A percentile compares a stretch with the other conserved stretches of the same genome.
These are phyloP conservation scores for Eucalyptus brandiana DNA, from an alignment of 345 rosid species.

Conservation along the genomic window DNA sequence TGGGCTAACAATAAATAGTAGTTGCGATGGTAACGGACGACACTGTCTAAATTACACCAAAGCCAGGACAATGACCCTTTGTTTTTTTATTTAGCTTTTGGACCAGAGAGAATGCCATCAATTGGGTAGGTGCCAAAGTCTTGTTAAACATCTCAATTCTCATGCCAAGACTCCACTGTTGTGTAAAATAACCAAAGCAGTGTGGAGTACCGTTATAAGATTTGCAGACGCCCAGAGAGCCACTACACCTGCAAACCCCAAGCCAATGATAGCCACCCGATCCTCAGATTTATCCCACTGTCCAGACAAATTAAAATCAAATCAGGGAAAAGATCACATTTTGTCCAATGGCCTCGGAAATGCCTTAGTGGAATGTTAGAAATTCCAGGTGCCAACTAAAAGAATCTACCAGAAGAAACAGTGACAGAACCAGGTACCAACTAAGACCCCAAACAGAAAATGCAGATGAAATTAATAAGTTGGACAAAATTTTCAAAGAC, in stretches of 20 bases:
- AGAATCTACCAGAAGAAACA: neutral
- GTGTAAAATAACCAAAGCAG: neutral
- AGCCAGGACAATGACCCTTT: neutral
- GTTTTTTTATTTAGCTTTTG: neutral
- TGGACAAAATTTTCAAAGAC: neutral
- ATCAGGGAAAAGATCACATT: neutral
- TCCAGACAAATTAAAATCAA: neutral
- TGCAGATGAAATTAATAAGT: neutral
- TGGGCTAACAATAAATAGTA: neutral
- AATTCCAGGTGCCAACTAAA: neutral
- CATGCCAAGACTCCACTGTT: neutral
- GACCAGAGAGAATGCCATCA: neutral
- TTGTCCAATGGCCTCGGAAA: neutral
- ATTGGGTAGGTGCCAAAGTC: neutral
- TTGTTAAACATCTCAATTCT: neutral
- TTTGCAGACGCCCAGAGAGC: constrained; percentile 73
- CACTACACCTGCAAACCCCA: constrained; percentile 64
- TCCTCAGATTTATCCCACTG: constrained; percentile 90
- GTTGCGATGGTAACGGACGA: neutral
- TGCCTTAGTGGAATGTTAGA: neutral
- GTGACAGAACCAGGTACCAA: neutral
- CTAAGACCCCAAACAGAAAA: neutral
- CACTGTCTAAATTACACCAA: neutral
- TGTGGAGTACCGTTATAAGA: constrained; percentile 38
- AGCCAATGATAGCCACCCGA: constrained; percentile 58